Base-by-base conservation (phyloP, 257 asterid genomes). In the Solanum okadae region DNA sequence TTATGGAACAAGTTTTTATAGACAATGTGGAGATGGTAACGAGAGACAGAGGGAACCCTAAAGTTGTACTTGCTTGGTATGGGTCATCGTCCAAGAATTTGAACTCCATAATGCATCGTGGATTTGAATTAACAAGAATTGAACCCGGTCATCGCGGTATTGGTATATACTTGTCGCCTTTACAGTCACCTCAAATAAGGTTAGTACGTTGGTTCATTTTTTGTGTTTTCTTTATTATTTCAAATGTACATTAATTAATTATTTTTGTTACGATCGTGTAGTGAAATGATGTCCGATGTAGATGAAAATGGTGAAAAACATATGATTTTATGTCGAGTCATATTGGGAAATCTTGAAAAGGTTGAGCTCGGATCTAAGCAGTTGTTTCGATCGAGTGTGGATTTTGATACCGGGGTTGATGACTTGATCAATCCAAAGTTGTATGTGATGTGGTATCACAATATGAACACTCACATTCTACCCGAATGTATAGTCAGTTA, bases 391-490 rank as follows among this genome's bases (percentile, higher is more conserved):
- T 95, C 97, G 10, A 91, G 90, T 83, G 68, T 81, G 16, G 95
- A 93, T 85, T 96, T 91, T 85, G 98, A 96, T 93, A 92, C 96
- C 16, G 98, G 98, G 6, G 96, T 92, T 88, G 98, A 95, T 71
- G 94, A 93, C 78, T 59, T 94, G 86, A 81, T 77, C 10, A 90
- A 92, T 86, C 96, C 98, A 23, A 89, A 83, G 73, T 92, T 93
- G 93, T 92, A 94, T 88, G 92, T 93, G 22, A 94, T 95, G 68
- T 96, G 96, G 97, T 88, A 83, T 88, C 61, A 89, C 23, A 93
- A 93, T 90, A 91, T 95, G 95, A 91, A 90, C 56, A 95, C 98
- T 67, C 94, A 89, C 85, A 90, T 95, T 86, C 67, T 91, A n/a
- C 97, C 97, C 0, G 93, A 90, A 88, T 89, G 90, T 86, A 91